Evolutionary conservation across 2,329 filamentous ascomycete species (phyloP), one percentile per base, ranked within the genome.

Genomic region (Pseudocercospora musae): DNA sequence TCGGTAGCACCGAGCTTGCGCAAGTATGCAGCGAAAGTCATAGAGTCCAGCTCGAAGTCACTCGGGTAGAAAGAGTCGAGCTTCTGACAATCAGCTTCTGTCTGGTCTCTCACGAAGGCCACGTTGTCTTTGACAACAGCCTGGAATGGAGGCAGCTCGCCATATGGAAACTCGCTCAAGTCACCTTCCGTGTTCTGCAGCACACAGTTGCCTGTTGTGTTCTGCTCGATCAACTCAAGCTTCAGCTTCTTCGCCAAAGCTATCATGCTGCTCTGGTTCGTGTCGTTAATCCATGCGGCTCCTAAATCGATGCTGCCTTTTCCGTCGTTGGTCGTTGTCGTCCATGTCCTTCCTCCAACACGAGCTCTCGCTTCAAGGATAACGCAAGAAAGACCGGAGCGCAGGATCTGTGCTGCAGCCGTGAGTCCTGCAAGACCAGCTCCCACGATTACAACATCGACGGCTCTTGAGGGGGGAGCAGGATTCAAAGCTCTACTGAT

Each of bases 221-320:
- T 80, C 66, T 85, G 83, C 68, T 79, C 75, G 7, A 82, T 73
- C 0, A 81, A 61, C 25, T 81, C 77, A 0, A 80, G 66, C 0
- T 76, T 75, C 49, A 79, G 80, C 48, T 70, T 65, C 46, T 75
- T 66, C 0, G 76, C 76, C 6, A 83, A 70, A 0, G 68, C 72
- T 64, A 72, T 79, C 42, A 85, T 78, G 2, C 72, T 72, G 31
- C 66, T 73, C 64, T 86, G 83, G 53, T 78, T 82, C 1, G 74
- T 79, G 53, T 85, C 80, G 63, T 87, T 87, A 64, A 86, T 80
- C 85, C 84, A 87, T 0, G 82, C 82, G 0, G 83, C 85, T 1
- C 84, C 84, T 0, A 85, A 65, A n/a, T 87, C 84, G 2, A 80
- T 74, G 0, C 72, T 61, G 0, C 79, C 80, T 2, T 70, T 72